phyloP scores from a whole-genome alignment of 192 early-diverging fungal species.

The Backusella westeae region DNA sequence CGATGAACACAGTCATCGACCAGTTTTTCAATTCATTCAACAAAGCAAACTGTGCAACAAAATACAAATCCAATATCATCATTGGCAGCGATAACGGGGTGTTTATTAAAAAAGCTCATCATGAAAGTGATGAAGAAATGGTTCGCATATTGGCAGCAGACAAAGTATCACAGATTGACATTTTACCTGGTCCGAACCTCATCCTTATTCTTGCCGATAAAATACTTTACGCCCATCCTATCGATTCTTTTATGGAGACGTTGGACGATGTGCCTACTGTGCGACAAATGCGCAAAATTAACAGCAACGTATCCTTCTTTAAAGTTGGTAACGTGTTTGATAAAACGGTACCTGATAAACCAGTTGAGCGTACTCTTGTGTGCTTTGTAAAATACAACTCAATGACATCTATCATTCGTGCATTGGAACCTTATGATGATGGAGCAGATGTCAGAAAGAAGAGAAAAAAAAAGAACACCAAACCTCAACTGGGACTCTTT shows the following conservation, averaged over 20 bases:
- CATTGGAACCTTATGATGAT: conserved; percentile 63
- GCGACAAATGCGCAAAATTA: conserved; percentile 52
- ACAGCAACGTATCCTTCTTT: conserved; percentile 68
- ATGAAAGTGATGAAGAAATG: conserved; percentile 46
- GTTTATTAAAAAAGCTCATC: conserved; percentile 52
- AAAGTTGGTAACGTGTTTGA: conserved; percentile 64
- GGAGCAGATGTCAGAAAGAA: conserved; percentile 39
- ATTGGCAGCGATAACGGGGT: conserved; percentile 87
- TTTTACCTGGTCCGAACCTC: conserved; percentile 75
- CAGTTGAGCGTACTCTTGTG: conserved; percentile 40
- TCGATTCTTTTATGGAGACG: conserved; percentile 45
- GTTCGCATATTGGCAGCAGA: conserved; percentile 64
- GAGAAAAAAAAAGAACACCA: conserved; percentile 25
- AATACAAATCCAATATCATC: conserved; percentile 61
- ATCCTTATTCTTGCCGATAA: conserved; percentile 82
- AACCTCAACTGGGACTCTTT: conserved; percentile 43
- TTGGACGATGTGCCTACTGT: conserved; percentile 15
- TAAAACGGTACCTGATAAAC: conserved; percentile 27
- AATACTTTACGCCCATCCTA: conserved; percentile 51
- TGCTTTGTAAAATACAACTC: conserved; percentile 72
- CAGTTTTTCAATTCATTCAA: conserved; percentile 51
- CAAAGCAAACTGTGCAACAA: conserved; percentile 55
- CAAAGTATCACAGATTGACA: conserved; percentile 84
- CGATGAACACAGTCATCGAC: conserved; percentile 52
- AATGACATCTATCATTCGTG: conserved; percentile 74